A percentile compares a stretch with the other conserved stretches of the same genome.
These are phyloP conservation scores for Candida sphagnicola DNA, from an alignment of 805 yeast species.

Conservation along the genomic window DNA sequence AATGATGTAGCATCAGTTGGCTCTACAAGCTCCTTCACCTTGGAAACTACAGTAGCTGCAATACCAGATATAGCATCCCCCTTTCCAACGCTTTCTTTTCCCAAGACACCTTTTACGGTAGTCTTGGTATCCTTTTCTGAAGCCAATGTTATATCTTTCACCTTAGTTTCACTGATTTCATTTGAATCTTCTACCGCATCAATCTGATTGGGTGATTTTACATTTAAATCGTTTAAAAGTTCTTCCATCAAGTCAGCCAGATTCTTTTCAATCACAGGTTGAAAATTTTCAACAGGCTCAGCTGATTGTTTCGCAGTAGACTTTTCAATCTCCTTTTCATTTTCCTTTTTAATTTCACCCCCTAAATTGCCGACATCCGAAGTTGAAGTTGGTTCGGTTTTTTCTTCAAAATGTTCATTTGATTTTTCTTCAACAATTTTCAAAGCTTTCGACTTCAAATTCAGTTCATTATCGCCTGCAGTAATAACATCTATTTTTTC, in stretches of 20 bases:
- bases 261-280: not conserved
- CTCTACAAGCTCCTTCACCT: no score
- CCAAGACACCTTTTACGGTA: no score
- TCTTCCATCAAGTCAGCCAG: conserved; percentile 1
- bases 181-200: conserved; percentile 4
- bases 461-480: not conserved
- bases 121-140: no score
- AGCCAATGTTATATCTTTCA: conserved; percentile 1
- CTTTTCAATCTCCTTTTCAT: not conserved
- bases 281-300: not conserved
- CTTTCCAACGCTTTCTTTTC: no score
- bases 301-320: not conserved
- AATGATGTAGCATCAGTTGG: no score
- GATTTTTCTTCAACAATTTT: conserved; percentile 5
- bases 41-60: no score
- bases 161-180: conserved; percentile 3
- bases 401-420: no score
- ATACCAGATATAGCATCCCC: no score
- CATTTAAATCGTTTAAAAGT: not conserved
- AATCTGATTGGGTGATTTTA: no score
- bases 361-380: no score
- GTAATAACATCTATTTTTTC: not conserved
- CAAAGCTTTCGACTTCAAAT: conserved; percentile 1
- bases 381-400: conserved; percentile 2
- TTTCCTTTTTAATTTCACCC: no score